Evolutionary conservation across 2,329 filamentous ascomycete species (phyloP).

Genomic region (Sporothrix euskadiensis): DNA sequence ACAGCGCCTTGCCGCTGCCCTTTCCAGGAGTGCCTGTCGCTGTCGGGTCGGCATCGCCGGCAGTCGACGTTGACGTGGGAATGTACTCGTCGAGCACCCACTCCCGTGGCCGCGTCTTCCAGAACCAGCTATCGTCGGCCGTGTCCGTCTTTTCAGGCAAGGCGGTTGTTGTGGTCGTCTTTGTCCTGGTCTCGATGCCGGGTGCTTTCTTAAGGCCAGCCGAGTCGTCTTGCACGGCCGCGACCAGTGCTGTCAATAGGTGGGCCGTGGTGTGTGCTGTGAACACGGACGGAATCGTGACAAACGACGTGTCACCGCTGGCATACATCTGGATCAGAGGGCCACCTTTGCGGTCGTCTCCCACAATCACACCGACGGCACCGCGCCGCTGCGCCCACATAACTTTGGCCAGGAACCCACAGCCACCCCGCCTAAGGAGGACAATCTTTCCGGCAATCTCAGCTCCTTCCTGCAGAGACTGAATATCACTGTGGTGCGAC

Average conservation of each 20-base stretch:
- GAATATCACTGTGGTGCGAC: slow-evolving; percentile 76
- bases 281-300: slow-evolving; percentile 92
- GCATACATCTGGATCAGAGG: slow-evolving; percentile 97
- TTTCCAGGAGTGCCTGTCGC: neutral
- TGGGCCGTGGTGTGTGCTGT: slow-evolving; percentile 94
- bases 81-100: slow-evolving; percentile 33
- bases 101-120: slow-evolving; percentile 28
- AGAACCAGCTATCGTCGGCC: slow-evolving; percentile 25
- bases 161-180: neutral
- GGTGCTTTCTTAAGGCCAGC: neutral
- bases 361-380: slow-evolving; percentile 86
- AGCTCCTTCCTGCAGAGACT: slow-evolving; percentile 84
- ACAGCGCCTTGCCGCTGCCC: slow-evolving; percentile 56
- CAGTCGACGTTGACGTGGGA: slow-evolving; percentile 14
- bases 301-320: slow-evolving; percentile 90
- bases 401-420: slow-evolving; percentile 94
- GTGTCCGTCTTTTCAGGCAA: slow-evolving; percentile 17
- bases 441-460: slow-evolving; percentile 94
- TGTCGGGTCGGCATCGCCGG: neutral
- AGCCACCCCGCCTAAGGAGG: slow-evolving; percentile 86
- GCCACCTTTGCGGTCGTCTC: slow-evolving; percentile 86
- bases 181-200: slow-evolving; percentile 12
- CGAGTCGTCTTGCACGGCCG: slow-evolving; percentile 21
- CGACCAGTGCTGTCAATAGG: slow-evolving; percentile 54
- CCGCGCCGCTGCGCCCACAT: slow-evolving; percentile 95